These are phyloP conservation scores for Fraxinus anomala DNA, from an alignment of 257 asterid species.

Conservation along the genomic window DNA sequence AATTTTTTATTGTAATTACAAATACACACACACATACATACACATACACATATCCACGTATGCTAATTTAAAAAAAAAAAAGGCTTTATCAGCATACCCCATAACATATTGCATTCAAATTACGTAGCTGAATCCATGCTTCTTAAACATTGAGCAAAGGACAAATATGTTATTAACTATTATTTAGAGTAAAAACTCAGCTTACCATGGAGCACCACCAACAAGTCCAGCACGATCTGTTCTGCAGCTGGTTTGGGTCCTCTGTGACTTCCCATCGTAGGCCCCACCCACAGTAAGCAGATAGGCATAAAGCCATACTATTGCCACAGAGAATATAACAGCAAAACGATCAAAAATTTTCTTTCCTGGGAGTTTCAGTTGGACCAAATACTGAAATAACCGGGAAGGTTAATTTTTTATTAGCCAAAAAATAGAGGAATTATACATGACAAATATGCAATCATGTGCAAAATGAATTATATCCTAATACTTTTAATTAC, in stretches of 20 bases:
- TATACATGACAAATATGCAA: not conserved
- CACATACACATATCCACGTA: too few species aligned
- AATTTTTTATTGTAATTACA: too few species aligned
- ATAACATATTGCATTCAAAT: too few species aligned
- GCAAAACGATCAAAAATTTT: slow-evolving; percentile 20
- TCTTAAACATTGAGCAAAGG: not conserved
- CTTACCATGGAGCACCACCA: slow-evolving; percentile 24
- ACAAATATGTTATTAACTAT: not conserved
- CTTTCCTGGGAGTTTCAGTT: slow-evolving; percentile 10
- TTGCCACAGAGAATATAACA: slow-evolving; percentile 18
- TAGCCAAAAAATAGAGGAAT: not conserved
- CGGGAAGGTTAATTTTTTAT: not conserved
- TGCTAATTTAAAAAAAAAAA: too few species aligned
- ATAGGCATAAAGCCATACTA: slow-evolving; percentile 16
- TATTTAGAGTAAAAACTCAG: not conserved
- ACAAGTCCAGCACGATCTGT: slow-evolving; percentile 26
- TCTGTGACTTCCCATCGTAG: slow-evolving; percentile 15
- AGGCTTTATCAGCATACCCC: too few species aligned
- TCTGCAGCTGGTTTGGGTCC: slow-evolving; percentile 19
- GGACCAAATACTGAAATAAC: slow-evolving; percentile 14
- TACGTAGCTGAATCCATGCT: too few species aligned
- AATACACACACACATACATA: too few species aligned
- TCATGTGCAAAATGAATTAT: not conserved
- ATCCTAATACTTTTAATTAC: not conserved
- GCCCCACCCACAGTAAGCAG: slow-evolving; percentile 25